phyloP scores from a whole-genome alignment of 805 yeast genomes.

The Lipomyces japonicus region DNA sequence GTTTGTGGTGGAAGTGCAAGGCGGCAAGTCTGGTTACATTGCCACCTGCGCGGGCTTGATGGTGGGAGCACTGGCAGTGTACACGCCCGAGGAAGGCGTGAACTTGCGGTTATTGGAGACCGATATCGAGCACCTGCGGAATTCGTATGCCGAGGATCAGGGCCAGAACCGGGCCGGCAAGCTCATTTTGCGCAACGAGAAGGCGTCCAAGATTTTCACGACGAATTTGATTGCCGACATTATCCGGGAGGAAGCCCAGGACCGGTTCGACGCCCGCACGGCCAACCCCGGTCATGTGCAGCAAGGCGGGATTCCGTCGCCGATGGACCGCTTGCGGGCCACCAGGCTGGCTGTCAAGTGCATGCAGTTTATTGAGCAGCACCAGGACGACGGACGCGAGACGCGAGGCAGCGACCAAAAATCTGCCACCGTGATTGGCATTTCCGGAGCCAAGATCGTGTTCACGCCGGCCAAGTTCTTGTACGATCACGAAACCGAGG shows the following conservation, averaged over 20 bases:
- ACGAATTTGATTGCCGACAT: slow-evolving; percentile 81
- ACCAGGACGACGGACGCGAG: slow-evolving; percentile 30
- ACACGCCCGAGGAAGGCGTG: slow-evolving; percentile 83
- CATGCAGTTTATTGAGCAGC: slow-evolving; percentile 76
- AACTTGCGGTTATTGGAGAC: slow-evolving; percentile 63
- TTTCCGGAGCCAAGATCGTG: slow-evolving; percentile 68
- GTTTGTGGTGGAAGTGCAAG: slow-evolving; percentile 96
- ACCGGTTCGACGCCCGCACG: slow-evolving; percentile 82
- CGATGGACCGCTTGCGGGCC: slow-evolving; percentile 88
- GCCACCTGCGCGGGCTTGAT: slow-evolving; percentile 82
- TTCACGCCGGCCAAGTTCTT: slow-evolving; percentile 71
- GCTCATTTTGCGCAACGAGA: slow-evolving; percentile 75
- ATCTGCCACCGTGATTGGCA: slow-evolving; percentile 81
- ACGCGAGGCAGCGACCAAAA: slow-evolving; percentile 31
- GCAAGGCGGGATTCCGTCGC: slow-evolving; percentile 94
- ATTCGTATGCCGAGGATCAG: slow-evolving; percentile 64
- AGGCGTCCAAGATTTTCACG: slow-evolving; percentile 76
- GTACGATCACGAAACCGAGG: slow-evolving; percentile 83
- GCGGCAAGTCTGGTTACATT: slow-evolving; percentile 92
- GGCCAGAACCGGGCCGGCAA: slow-evolving; percentile 85
- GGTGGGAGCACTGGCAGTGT: slow-evolving; percentile 87
- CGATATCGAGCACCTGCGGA: slow-evolving; percentile 67
- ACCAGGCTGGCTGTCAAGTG: slow-evolving; percentile 87
- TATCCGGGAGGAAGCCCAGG: slow-evolving; percentile 71
- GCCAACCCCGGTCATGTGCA: slow-evolving; percentile 98